Percentiles rank a stretch among this genome's conserved stretches.
phyloP scores from a whole-genome alignment of 331 rosid genomes.

The Ulmus americana region DNA sequence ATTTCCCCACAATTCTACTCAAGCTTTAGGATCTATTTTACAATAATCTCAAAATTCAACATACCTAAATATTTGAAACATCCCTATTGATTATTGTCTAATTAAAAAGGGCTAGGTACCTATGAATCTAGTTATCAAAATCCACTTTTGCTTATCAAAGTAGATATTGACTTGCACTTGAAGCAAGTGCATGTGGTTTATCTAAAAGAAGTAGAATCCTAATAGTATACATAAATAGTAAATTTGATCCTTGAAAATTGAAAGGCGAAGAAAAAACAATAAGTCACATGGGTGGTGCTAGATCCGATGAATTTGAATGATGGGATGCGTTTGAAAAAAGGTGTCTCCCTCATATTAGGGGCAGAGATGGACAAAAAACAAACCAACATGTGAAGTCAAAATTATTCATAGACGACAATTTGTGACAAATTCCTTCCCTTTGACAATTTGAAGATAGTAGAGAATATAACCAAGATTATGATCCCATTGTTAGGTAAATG shows the following conservation, averaged over 20 bases:
- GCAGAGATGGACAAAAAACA: neutral
- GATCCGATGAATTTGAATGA: slow-evolving; percentile 3
- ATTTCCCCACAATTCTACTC: neutral
- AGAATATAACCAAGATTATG: too few relatives aligned
- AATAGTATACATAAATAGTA: neutral
- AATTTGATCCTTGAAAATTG: neutral
- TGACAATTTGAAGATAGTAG: neutral
- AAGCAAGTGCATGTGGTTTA: neutral
- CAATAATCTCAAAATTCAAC: neutral
- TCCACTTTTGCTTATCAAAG: neutral
- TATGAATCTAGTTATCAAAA: neutral
- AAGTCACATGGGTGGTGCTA: neutral
- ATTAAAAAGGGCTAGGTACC: neutral
- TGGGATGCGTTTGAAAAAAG: slow-evolving; percentile 4
- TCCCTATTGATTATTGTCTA: neutral
- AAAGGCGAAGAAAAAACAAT: neutral
- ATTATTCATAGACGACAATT: neutral
- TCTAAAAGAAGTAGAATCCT: neutral
- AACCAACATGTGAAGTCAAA: neutral
- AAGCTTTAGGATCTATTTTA: neutral
- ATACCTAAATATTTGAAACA: neutral
- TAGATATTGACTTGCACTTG: neutral
- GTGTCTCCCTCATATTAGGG: slow-evolving; percentile 6
- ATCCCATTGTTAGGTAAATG: neutral
- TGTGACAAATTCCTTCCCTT: neutral